These are phyloP conservation scores for Pyrenula aspistea DNA, from an alignment of 495 filamentous ascomycete species.

Conservation along the genomic window DNA sequence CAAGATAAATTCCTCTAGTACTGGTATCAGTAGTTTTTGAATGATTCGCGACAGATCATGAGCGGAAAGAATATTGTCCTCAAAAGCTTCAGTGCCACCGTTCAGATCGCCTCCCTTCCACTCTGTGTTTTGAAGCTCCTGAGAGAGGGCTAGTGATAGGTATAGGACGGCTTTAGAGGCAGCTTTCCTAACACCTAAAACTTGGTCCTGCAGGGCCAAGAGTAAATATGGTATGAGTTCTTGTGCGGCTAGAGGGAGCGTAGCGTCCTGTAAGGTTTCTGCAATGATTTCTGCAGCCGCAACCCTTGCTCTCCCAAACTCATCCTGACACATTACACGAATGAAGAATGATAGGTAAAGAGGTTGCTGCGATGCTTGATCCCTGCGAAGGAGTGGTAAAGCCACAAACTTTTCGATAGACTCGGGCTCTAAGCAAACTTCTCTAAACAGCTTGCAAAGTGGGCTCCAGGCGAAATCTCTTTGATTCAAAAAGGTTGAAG, in stretches of 20 bases:
- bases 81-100: not conserved
- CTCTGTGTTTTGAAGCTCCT: not conserved
- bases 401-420: slow-evolving; percentile 45
- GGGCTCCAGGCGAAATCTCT: not conserved
- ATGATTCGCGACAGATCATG: slow-evolving; percentile 49
- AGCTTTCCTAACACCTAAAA: slow-evolving; percentile 59
- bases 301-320: slow-evolving; percentile 30
- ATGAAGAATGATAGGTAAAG: slow-evolving; percentile 69
- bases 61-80: slow-evolving; percentile 24
- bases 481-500: not conserved
- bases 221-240: slow-evolving; percentile 67
- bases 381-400: slow-evolving; percentile 43
- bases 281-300: slow-evolving; percentile 54
- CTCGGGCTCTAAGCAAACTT: slow-evolving; percentile 34
- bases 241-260: slow-evolving; percentile 44
- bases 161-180: slow-evolving; percentile 47
- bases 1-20: slow-evolving; percentile 70
- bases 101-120: not conserved
- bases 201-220: slow-evolving; percentile 58
- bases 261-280: not conserved
- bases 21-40: slow-evolving; percentile 49
- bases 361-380: slow-evolving; percentile 41
- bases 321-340: slow-evolving; percentile 47
- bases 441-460: slow-evolving; percentile 51
- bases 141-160: not conserved